Evolutionary conservation across 1,284 basidiomycete species (phyloP).

Genomic region (Apiotrichum montevideense): DNA sequence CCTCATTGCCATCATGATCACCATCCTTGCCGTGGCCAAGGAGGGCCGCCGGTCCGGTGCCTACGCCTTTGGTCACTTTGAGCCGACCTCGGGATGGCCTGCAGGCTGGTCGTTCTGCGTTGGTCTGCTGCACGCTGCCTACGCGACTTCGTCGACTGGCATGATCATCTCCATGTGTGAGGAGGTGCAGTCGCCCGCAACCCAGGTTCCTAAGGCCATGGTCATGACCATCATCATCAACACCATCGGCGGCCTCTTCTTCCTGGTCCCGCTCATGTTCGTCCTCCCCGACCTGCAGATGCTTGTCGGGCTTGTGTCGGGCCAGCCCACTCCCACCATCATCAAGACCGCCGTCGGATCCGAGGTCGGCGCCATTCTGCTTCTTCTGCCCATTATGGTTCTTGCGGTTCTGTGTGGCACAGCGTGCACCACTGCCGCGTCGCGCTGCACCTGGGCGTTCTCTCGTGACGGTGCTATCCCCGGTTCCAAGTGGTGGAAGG

Average conservation of each 20-base stretch:
- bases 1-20: constrained; percentile 17
- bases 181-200: constrained; percentile 41
- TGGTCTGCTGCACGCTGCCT: constrained; percentile 42
- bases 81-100: constrained; percentile 15
- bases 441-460: constrained; percentile 43
- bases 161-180: constrained; percentile 45
- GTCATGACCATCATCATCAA: constrained; percentile 16
- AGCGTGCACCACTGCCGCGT: constrained; percentile 40
- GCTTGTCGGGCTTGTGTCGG: constrained; percentile 42
- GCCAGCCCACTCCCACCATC: constrained; percentile 47
- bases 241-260: constrained; percentile 30
- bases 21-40: constrained; percentile 43
- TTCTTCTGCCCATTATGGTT: constrained; percentile 46
- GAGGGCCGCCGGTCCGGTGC: constrained; percentile 31
- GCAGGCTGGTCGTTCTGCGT: constrained; percentile 23
- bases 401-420: constrained; percentile 46
- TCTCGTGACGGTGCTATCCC: constrained; percentile 49
- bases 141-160: constrained; percentile 36
- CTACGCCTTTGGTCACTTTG: constrained; percentile 25
- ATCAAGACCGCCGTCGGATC: constrained; percentile 47
- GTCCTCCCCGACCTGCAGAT: constrained; percentile 44
- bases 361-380: constrained; percentile 44
- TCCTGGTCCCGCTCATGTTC: constrained; percentile 48
- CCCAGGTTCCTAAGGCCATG: constrained; percentile 43
- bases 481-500: constrained; percentile 38